Conservation (phyloP, 257 asterid species). For the Cruciata laevipes region DNA sequence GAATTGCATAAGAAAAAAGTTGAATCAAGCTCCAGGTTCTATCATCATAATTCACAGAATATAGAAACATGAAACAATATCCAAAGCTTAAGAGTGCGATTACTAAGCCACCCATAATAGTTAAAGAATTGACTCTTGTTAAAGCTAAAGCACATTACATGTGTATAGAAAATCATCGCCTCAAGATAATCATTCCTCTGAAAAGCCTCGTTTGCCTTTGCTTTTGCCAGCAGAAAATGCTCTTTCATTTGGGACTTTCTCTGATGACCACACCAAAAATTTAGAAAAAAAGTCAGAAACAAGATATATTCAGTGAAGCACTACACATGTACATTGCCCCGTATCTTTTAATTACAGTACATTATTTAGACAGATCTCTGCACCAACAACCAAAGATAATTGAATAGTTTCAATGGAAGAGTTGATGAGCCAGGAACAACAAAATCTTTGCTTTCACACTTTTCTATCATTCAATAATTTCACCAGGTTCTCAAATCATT, state of each 20-base stretch:
- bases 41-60: not conserved
- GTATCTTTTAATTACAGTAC: not conserved
- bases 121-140: not conserved
- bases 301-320: not conserved
- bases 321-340: not conserved
- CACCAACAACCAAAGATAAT: not conserved
- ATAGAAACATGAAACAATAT: not conserved
- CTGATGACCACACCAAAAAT: conserved; percentile 9
- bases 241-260: not conserved
- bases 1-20: not conserved
- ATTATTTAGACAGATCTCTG: not conserved
- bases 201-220: conserved; percentile 13
- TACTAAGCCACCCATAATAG: not conserved
- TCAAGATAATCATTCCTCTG: not conserved
- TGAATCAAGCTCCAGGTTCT: not conserved
- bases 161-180: conserved; percentile 23
- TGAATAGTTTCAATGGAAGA: not conserved
- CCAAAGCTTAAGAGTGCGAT: not conserved
- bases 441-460: not conserved
- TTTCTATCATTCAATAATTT: not conserved
- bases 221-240: not conserved
- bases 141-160: conserved; percentile 15
- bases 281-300: not conserved
- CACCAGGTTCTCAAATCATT: not conserved
- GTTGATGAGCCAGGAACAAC: no score